Conservation (phyloP, 768 basidiomycete species). For the Suillus ampliporus region DNA sequence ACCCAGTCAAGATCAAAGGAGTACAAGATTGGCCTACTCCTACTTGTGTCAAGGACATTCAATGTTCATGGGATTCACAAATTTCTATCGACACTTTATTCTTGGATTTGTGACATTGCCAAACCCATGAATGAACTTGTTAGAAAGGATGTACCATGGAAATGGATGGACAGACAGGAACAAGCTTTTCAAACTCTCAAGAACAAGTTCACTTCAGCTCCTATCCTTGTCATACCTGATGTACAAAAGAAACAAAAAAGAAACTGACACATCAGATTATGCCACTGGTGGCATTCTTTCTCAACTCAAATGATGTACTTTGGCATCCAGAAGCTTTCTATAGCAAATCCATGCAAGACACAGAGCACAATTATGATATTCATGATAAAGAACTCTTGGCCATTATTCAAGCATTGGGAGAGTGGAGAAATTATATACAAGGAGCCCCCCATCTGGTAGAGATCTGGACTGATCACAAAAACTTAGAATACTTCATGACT, state of each 20-base stretch:
- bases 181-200: constrained; percentile 40
- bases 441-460: neutral
- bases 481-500: constrained; percentile 3
- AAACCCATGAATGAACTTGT: constrained; percentile 31
- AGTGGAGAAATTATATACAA: neutral
- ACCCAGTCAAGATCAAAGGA: too few relatives aligned
- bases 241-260: neutral
- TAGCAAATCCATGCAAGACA: constrained; percentile 29
- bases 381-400: constrained; percentile 32
- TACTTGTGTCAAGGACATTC: too few relatives aligned
- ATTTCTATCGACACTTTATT: too few relatives aligned
- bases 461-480: neutral
- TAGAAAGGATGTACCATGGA: constrained; percentile 28
- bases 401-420: neutral
- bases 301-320: constrained; percentile 8
- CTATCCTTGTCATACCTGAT: constrained; percentile 22
- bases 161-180: constrained; percentile 29
- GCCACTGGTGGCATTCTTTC: constrained; percentile 6
- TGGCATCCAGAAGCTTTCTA: constrained; percentile 39
- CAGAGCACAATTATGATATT: constrained; percentile 49
- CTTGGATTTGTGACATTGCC: too few relatives aligned
- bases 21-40: too few relatives aligned
- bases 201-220: constrained; percentile 28
- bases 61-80: too few relatives aligned
- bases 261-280: constrained; percentile 9